These are phyloP conservation scores for Aspergillus alliaceus DNA, from an alignment of 2,329 filamentous ascomycete species.

Conservation along the genomic window DNA sequence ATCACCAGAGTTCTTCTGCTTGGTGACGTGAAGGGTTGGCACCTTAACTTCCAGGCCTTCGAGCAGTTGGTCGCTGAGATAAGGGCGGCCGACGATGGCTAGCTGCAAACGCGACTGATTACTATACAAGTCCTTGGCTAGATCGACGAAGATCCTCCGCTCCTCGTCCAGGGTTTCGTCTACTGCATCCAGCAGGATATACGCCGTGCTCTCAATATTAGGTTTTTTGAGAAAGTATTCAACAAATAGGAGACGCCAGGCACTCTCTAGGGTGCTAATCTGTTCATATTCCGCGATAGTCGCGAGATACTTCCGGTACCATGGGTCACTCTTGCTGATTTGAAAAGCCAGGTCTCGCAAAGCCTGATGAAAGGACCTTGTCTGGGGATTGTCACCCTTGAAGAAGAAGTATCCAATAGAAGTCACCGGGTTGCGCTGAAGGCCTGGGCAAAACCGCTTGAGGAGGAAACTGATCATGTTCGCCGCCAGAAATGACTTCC, in stretches of 20 bases:
- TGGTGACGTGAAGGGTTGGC: slow-evolving; percentile 45
- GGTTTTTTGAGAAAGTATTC: slow-evolving; percentile 39
- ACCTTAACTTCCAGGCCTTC: slow-evolving; percentile 33
- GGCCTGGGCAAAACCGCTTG: slow-evolving; percentile 30
- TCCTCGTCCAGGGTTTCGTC: slow-evolving; percentile 47
- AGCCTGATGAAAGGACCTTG: slow-evolving; percentile 47
- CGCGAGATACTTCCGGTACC: slow-evolving; percentile 46
- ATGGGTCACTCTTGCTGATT: slow-evolving; percentile 47
- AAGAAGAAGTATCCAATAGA: slow-evolving; percentile 53
- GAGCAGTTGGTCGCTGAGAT: slow-evolving; percentile 42
- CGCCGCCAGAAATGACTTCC: slow-evolving; percentile 50
- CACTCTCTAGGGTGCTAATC: slow-evolving; percentile 47
- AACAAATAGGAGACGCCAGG: slow-evolving; percentile 45
- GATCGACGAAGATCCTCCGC: slow-evolving; percentile 37
- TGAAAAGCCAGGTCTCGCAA: slow-evolving; percentile 51
- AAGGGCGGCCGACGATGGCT: slow-evolving; percentile 40
- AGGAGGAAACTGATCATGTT: slow-evolving; percentile 42
- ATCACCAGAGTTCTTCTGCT: slow-evolving; percentile 45
- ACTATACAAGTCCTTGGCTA: slow-evolving; percentile 31
- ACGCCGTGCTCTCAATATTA: slow-evolving; percentile 33
- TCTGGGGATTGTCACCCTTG: slow-evolving; percentile 49
- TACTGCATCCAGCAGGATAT: slow-evolving; percentile 50
- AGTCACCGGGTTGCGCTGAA: slow-evolving; percentile 13
- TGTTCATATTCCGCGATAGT: slow-evolving; percentile 39
- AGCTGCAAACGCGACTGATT: slow-evolving; percentile 33